A percentile compares a stretch with the other conserved stretches of the same genome.
Conservation (phyloP, 176 grass and related monocot genomes). For the Areca catechu region DNA sequence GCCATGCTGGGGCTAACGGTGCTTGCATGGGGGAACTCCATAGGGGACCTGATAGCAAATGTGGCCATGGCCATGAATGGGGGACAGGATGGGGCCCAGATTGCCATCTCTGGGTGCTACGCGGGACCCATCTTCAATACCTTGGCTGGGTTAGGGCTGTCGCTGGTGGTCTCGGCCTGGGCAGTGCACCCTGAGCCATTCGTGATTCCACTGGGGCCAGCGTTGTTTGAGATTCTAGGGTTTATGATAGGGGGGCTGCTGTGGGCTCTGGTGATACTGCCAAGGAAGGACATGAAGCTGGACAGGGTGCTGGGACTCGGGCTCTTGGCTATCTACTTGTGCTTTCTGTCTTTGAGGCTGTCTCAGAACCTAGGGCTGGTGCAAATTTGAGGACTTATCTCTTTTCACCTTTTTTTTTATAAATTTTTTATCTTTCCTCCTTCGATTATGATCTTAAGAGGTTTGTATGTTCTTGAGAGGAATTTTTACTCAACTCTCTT, state of each 20-base stretch:
- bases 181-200: background rate
- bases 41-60: conserved; percentile 6
- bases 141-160: background rate
- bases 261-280: background rate
- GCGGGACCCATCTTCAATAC: background rate
- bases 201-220: background rate
- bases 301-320: background rate
- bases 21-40: background rate
- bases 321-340: conserved; percentile 4
- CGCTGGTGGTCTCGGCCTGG: conserved; percentile 1
- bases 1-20: background rate
- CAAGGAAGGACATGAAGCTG: conserved; percentile 1
- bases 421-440: too few species aligned
- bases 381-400: background rate
- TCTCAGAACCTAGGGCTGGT: background rate
- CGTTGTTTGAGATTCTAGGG: conserved; percentile 1
- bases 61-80: conserved; percentile 3
- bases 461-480: too few species aligned
- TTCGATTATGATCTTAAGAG: too few species aligned
- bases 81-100: background rate
- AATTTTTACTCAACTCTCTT: too few species aligned
- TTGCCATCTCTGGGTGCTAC: background rate
- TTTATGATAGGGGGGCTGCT: background rate
- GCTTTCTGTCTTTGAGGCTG: background rate
- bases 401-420: too few species aligned